Evolutionary conservation across 2,329 filamentous ascomycete genomes (phyloP).

Genomic region (Podosphaera fusca): DNA sequence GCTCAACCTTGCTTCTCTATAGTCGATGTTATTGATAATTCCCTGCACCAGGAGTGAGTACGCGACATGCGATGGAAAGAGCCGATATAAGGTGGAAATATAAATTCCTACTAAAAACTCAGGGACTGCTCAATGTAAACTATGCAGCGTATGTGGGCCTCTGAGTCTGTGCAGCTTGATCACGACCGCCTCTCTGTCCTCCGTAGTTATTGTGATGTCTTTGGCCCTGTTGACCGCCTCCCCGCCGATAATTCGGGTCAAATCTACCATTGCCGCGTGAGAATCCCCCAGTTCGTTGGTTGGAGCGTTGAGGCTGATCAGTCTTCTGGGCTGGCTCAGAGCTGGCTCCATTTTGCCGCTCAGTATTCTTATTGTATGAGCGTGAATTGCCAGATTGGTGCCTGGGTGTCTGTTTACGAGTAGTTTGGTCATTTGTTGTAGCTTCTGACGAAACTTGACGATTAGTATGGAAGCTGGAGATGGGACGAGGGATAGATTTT

Average conservation of each 20-base stretch:
- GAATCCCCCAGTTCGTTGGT: constrained; percentile 8
- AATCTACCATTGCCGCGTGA: constrained; percentile 12
- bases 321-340: constrained; percentile 11
- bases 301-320: constrained; percentile 11
- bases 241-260: constrained; percentile 10
- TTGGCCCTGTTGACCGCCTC: constrained; percentile 12
- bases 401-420: constrained; percentile 1
- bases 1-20: too few relatives aligned
- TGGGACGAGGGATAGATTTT: constrained; percentile 76
- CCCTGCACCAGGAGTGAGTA: too few relatives aligned
- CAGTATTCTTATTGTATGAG: constrained; percentile 9
- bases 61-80: too few relatives aligned
- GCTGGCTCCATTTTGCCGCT: constrained; percentile 11
- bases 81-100: too few relatives aligned
- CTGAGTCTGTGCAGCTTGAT: constrained; percentile 11
- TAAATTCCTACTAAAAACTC: too few relatives aligned
- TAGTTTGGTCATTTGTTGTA: constrained; percentile 3
- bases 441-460: constrained; percentile 8
- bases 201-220: constrained; percentile 13
- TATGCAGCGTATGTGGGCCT: too few relatives aligned
- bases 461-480: constrained; percentile 24
- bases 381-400: constrained; percentile 8
- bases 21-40: too few relatives aligned
- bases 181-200: constrained; percentile 14
- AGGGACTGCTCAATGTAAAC: too few relatives aligned